phyloP scores from a whole-genome alignment of 2,329 filamentous ascomycete species.

The Cladorrhinum sp. region DNA sequence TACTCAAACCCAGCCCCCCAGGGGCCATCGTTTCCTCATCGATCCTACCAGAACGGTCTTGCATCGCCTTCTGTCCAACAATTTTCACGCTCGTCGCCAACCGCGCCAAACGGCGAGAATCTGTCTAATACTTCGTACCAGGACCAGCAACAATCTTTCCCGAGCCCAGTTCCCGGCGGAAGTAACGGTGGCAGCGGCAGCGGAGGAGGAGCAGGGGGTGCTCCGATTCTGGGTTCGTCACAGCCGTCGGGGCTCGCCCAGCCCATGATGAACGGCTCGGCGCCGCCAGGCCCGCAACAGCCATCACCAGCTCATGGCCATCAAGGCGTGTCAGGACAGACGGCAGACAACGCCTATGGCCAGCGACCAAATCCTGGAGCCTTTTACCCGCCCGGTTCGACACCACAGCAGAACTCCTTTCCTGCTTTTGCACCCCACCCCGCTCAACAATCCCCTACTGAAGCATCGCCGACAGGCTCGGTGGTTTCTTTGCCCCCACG shows the following conservation, averaged over 20 bases:
- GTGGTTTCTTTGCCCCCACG: constrained; percentile 9
- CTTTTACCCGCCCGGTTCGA: constrained; percentile 36
- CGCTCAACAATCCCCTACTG: constrained; percentile 15
- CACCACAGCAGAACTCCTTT: constrained; percentile 34
- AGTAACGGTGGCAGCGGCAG: constrained; percentile 44
- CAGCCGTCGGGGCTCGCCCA: constrained; percentile 18
- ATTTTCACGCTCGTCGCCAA: constrained; percentile 54
- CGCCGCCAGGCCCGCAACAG: constrained; percentile 12
- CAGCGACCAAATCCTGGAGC: constrained; percentile 10
- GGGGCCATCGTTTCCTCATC: constrained; percentile 35
- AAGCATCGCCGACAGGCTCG: constrained; percentile 15
- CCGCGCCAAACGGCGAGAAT: constrained; percentile 49
- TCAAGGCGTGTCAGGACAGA: constrained; percentile 23
- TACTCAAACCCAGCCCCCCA: constrained; percentile 43
- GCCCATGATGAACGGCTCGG: constrained; percentile 16
- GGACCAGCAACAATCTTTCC: constrained; percentile 59
- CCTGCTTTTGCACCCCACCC: constrained; percentile 14
- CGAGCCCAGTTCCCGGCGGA: constrained; percentile 53
- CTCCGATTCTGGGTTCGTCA: constrained; percentile 29
- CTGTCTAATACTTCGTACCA: constrained; percentile 67
- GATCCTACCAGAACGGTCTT: constrained; percentile 29
- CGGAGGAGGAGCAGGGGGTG: constrained; percentile 31
- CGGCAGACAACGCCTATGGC: constrained; percentile 14
- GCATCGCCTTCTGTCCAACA: constrained; percentile 37
- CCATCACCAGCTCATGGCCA: constrained; percentile 15